These are phyloP conservation scores for Fraxinus xanthoxyloides DNA, from an alignment of 305 asterid genomes.

Conservation along the genomic window DNA sequence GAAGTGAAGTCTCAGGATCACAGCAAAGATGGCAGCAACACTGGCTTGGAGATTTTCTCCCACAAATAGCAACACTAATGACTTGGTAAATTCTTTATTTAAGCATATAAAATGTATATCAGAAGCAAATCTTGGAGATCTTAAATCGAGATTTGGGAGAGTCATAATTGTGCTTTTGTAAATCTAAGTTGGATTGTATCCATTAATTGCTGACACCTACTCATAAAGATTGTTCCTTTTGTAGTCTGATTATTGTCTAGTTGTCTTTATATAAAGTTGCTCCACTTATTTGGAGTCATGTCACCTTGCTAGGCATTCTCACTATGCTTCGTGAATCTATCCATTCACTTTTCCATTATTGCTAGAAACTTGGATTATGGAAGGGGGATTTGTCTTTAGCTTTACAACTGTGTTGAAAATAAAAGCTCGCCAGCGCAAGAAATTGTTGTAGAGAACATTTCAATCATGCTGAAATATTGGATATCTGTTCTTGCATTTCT, in stretches of 20 bases:
- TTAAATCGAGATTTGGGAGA: slow-evolving; percentile 5
- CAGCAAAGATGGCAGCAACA: slow-evolving; percentile 72
- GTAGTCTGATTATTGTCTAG: slow-evolving; percentile 10
- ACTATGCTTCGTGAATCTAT: background rate
- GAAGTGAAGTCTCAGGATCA: slow-evolving; percentile 44
- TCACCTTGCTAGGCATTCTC: background rate
- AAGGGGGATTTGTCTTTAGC: background rate
- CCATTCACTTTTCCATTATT: background rate
- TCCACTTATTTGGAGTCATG: background rate
- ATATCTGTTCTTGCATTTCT: slow-evolving; percentile 9
- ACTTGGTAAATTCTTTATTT: slow-evolving; percentile 45
- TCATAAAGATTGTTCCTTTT: background rate
- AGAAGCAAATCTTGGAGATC: slow-evolving; percentile 9
- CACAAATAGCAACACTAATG: slow-evolving; percentile 63
- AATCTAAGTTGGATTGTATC: slow-evolving; percentile 14
- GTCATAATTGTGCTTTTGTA: background rate
- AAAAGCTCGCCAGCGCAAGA: background rate
- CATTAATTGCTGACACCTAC: background rate
- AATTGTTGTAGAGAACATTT: background rate
- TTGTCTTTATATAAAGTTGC: background rate
- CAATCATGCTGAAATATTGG: slow-evolving; percentile 6
- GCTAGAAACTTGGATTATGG: background rate
- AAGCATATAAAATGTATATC: background rate
- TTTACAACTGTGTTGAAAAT: background rate
- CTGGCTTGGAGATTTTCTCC: slow-evolving; percentile 70